A percentile compares a stretch with the other conserved stretches of the same genome.
Conservation (phyloP, 805 yeast species). For the Allodekkera sacchari region DNA sequence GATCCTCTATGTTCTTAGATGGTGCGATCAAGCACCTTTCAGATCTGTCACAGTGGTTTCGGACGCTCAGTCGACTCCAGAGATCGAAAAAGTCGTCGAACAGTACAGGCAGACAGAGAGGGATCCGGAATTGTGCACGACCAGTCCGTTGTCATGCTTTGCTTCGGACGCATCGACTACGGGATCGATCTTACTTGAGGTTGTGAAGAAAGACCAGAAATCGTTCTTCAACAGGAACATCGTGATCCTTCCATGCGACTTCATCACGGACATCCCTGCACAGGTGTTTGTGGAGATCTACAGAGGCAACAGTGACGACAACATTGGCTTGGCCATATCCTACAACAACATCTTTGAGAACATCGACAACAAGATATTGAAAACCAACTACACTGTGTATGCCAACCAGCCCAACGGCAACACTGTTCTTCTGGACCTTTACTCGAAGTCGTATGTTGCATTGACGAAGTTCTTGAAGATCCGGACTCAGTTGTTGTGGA, state of each 20-base stretch:
- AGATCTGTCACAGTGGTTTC: constrained; percentile 55
- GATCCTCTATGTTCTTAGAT: constrained; percentile 78
- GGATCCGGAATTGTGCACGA: constrained; percentile 22
- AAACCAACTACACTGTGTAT: constrained; percentile 60
- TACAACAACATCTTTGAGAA: constrained; percentile 69
- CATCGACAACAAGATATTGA: constrained; percentile 68
- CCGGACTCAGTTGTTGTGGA: constrained; percentile 86
- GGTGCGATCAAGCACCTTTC: constrained; percentile 88
- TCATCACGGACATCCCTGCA: constrained; percentile 87
- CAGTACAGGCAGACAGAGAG: constrained; percentile 35
- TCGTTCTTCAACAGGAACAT: constrained; percentile 35
- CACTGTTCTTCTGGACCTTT: constrained; percentile 56
- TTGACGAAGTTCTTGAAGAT: constrained; percentile 63
- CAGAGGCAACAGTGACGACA: constrained; percentile 58
- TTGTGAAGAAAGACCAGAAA: constrained; percentile 12
- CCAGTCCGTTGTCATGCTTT: constrained; percentile 32
- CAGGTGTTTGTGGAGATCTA: constrained; percentile 79
- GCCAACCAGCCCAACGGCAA: constrained; percentile 38
- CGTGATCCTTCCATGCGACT: constrained; percentile 89
- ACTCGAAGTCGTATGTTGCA: constrained; percentile 61
- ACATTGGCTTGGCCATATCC: constrained; percentile 68
- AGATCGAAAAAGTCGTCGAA: constrained; percentile 40
- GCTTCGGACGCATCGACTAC: constrained; percentile 43
- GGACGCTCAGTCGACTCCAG: constrained; percentile 37
- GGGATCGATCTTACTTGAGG: constrained; percentile 49